phyloP scores from a whole-genome alignment of 805 yeast genomes.

The Ogataea trehalophila region DNA sequence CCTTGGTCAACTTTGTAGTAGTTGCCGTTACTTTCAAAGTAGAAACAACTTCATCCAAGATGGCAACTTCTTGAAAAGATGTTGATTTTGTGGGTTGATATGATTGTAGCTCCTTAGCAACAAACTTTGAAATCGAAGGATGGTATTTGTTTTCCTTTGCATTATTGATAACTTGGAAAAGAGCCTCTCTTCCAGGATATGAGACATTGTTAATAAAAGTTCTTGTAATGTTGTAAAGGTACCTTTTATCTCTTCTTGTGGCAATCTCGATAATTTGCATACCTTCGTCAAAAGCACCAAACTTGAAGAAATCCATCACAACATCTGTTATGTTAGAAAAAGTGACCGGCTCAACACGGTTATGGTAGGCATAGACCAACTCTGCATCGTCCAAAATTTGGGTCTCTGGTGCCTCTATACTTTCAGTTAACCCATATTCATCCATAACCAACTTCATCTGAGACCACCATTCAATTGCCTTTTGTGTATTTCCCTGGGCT shows the following conservation, averaged over 20 bases:
- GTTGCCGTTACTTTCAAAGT: conserved; percentile 3
- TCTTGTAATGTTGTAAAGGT: conserved; percentile 18
- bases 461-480: conserved; percentile 32
- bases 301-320: conserved; percentile 18
- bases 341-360: conserved; percentile 25
- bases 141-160: conserved; percentile 7
- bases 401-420: conserved; percentile 16
- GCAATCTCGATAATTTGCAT: conserved; percentile 17
- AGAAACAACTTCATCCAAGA: conserved; percentile 17
- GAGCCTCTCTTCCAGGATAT: conserved; percentile 22
- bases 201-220: conserved; percentile 9
- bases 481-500: conserved; percentile 18
- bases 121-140: conserved; percentile 11
- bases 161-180: conserved; percentile 13
- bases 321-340: conserved; percentile 23
- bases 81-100: conserved; percentile 7
- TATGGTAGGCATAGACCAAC: conserved; percentile 24
- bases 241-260: conserved; percentile 20
- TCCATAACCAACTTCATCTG: conserved; percentile 23
- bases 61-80: conserved; percentile 18
- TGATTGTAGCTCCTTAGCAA: conserved; percentile 13
- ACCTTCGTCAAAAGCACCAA: conserved; percentile 15
- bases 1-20: neutral
- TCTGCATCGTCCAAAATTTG: conserved; percentile 18
- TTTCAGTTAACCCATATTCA: conserved; percentile 20